These are phyloP conservation scores for Sarocladium oryzae DNA, from an alignment of 2,329 filamentous ascomycete genomes.

Conservation along the genomic window DNA sequence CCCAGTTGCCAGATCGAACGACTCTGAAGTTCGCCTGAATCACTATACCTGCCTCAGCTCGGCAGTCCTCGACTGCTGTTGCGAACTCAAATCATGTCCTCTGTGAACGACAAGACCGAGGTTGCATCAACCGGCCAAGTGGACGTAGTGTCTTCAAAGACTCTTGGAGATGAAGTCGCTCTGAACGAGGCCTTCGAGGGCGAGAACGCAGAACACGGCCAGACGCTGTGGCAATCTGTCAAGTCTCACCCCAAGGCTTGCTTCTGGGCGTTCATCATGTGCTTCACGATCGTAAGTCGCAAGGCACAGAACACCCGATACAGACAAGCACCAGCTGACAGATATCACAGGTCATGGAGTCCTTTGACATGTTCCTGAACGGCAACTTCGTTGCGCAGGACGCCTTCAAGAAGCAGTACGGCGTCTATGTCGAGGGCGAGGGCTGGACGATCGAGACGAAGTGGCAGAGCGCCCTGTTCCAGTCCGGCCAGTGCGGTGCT, in stretches of 20 bases:
- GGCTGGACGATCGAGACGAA: conserved; percentile 28
- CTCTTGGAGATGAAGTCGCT: conserved; percentile 28
- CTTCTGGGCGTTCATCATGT: conserved; percentile 42
- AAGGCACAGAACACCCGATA: too few relatives aligned
- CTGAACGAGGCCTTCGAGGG: conserved; percentile 34
- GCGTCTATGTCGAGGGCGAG: conserved; percentile 18
- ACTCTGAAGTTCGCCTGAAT: too few relatives aligned
- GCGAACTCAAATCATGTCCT: background rate
- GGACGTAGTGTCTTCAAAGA: conserved; percentile 26
- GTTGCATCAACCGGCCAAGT: conserved; percentile 10
- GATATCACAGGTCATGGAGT: conserved; percentile 38
- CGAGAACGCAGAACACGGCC: conserved; percentile 36
- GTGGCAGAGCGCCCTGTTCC: conserved; percentile 33
- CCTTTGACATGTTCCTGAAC: conserved; percentile 40
- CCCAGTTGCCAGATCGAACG: too few relatives aligned
- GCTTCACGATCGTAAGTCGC: conserved; percentile 39
- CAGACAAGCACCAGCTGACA: too few relatives aligned
- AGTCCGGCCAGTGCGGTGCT: conserved; percentile 27
- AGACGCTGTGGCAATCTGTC: conserved; percentile 30
- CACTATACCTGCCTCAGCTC: too few relatives aligned
- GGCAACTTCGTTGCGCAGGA: conserved; percentile 25
- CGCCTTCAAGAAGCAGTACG: conserved; percentile 30
- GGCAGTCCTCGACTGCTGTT: too few relatives aligned
- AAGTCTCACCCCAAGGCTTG: conserved; percentile 36
- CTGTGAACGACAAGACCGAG: conserved; percentile 10